These are phyloP conservation scores for Emericellopsis cladophorae DNA, from an alignment of 2,329 filamentous ascomycete species.

Conservation along the genomic window DNA sequence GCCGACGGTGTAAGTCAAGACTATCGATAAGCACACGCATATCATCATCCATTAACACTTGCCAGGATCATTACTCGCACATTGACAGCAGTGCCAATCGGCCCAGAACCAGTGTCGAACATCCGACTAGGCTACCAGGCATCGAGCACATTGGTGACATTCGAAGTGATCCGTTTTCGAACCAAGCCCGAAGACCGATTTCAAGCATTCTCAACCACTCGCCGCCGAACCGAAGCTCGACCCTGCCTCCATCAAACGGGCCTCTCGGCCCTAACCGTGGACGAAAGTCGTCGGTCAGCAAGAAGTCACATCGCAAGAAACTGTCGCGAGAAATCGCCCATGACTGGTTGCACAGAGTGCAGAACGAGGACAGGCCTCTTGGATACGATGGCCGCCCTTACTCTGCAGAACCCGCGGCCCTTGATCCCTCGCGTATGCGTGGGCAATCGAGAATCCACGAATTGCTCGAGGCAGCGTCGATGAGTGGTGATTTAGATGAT, in stretches of 20 bases:
- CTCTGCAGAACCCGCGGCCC: slow-evolving; percentile 71
- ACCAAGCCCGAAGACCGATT: slow-evolving; percentile 30
- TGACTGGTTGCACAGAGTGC: slow-evolving; percentile 47
- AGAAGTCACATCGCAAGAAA: slow-evolving; percentile 69
- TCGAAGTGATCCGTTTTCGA: slow-evolving; percentile 62
- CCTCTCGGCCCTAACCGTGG: slow-evolving; percentile 58
- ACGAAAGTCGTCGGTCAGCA: slow-evolving; percentile 76
- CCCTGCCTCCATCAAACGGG: slow-evolving; percentile 71
- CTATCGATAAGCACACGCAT: slow-evolving; percentile 9
- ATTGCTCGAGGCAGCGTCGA: slow-evolving; percentile 66
- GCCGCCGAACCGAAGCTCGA: slow-evolving; percentile 77
- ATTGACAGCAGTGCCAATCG: not conserved
- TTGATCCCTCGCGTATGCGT: slow-evolving; percentile 75
- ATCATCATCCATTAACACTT: not conserved
- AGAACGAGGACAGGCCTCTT: slow-evolving; percentile 47
- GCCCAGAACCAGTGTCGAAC: slow-evolving; percentile 1
- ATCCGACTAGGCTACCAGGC: slow-evolving; percentile 1
- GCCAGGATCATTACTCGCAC: slow-evolving; percentile 50
- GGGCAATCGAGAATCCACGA: slow-evolving; percentile 4
- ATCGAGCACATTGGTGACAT: slow-evolving; percentile 32
- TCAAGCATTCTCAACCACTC: slow-evolving; percentile 73
- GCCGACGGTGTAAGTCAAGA: slow-evolving; percentile 54
- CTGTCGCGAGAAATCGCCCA: slow-evolving; percentile 60
- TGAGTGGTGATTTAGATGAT: slow-evolving; percentile 83
- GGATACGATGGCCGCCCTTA: slow-evolving; percentile 70